Evolutionary conservation across 805 yeast species (phyloP).

Genomic region (Cyberlindnera mississippiensis): DNA sequence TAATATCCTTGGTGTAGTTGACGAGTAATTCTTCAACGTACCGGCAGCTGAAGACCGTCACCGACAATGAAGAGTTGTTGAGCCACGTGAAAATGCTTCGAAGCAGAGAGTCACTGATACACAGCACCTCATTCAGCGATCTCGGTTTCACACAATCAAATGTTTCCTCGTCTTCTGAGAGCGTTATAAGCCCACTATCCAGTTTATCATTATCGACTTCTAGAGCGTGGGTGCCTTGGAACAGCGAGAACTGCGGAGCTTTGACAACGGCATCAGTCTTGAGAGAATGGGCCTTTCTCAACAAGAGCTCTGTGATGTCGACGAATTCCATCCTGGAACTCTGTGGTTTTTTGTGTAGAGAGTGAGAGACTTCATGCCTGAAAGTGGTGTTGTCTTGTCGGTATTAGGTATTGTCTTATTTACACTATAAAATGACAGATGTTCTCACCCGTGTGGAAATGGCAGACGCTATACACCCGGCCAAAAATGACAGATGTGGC

Average conservation of each 20-base stretch:
- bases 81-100: slow-evolving; percentile 68
- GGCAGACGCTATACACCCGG: too few species aligned
- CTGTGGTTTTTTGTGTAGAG: neutral
- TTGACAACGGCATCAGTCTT: slow-evolving; percentile 55
- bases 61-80: slow-evolving; percentile 67
- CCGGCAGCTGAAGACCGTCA: slow-evolving; percentile 71
- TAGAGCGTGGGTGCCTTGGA: slow-evolving; percentile 85
- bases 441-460: too few species aligned
- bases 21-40: slow-evolving; percentile 60
- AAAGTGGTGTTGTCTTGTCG: neutral
- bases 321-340: slow-evolving; percentile 5
- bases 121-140: slow-evolving; percentile 39
- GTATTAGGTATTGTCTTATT: too few species aligned
- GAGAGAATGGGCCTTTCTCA: slow-evolving; percentile 36
- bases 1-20: slow-evolving; percentile 32
- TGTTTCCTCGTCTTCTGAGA: slow-evolving; percentile 39
- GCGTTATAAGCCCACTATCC: slow-evolving; percentile 69
- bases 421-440: too few species aligned
- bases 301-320: slow-evolving; percentile 57
- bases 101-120: slow-evolving; percentile 51
- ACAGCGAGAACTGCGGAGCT: slow-evolving; percentile 55
- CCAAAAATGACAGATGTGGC: too few species aligned
- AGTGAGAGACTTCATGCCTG: neutral
- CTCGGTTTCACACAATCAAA: slow-evolving; percentile 43
- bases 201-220: slow-evolving; percentile 69